These are phyloP conservation scores for Pichia scutulata DNA, from an alignment of 805 yeast genomes.

Conservation along the genomic window DNA sequence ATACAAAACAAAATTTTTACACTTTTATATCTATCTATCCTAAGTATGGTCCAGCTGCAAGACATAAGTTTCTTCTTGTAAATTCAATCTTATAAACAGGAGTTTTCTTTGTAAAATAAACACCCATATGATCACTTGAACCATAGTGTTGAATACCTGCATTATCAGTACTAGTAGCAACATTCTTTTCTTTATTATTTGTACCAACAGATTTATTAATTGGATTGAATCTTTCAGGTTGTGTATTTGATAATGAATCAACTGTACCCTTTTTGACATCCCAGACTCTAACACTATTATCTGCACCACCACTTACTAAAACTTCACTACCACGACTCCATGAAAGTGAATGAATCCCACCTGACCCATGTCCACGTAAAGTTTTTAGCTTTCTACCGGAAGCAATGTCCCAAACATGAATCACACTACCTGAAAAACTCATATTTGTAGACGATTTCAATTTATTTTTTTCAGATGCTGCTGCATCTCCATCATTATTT, in stretches of 20 bases:
- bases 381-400: constrained; percentile 81
- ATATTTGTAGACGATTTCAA: not conserved
- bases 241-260: constrained; percentile 32
- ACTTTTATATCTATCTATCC: constrained; percentile 11
- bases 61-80: constrained; percentile 81
- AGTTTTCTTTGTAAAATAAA: constrained; percentile 87
- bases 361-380: constrained; percentile 92
- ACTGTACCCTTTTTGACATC: constrained; percentile 80
- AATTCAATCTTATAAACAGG: constrained; percentile 91
- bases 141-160: constrained; percentile 57
- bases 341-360: constrained; percentile 74
- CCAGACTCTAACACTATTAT: constrained; percentile 92
- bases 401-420: constrained; percentile 91
- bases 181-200: constrained; percentile 45
- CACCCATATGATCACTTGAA: constrained; percentile 72
- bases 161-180: not conserved
- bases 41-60: constrained; percentile 85
- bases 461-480: not conserved
- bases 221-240: constrained; percentile 45
- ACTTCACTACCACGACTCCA: constrained; percentile 86
- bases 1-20: not conserved
- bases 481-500: constrained; percentile 64
- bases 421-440: constrained; percentile 38
- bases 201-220: constrained; percentile 25
- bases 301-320: constrained; percentile 87